Percentiles rank a stretch among this genome's conserved stretches.
Evolutionary conservation across 2,329 filamentous ascomycete species (phyloP).

Genomic region (Aureobasidium lini): DNA sequence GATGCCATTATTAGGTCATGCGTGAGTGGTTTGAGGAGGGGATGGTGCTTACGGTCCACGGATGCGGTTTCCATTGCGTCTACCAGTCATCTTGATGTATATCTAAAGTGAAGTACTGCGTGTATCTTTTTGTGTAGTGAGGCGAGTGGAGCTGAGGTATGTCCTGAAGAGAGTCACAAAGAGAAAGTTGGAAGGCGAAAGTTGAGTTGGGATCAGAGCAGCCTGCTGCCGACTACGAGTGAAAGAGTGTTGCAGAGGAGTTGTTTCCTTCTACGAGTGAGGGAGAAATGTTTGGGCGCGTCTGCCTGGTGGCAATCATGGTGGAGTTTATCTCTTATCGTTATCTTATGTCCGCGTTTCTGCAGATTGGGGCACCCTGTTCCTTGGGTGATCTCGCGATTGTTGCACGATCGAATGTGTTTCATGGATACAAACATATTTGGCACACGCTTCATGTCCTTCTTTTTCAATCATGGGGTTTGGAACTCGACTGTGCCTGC

Average conservation of each 20-base stretch:
- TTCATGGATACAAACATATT: too few relatives aligned
- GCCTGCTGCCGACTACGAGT: not conserved
- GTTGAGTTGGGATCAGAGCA: not conserved
- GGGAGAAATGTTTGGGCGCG: not conserved
- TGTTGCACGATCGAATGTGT: too few relatives aligned
- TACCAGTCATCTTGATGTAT: slow-evolving; percentile 25
- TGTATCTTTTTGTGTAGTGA: not conserved
- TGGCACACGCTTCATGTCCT: too few relatives aligned
- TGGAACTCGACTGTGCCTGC: too few relatives aligned
- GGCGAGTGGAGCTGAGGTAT: not conserved
- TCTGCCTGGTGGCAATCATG: not conserved
- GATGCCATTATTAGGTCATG: not conserved
- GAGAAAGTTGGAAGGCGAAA: not conserved
- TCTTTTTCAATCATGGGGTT: too few relatives aligned
- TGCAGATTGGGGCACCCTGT: not conserved
- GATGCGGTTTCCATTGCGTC: slow-evolving; percentile 39
- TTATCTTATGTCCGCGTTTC: not conserved
- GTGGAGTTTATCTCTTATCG: not conserved
- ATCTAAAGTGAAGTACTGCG: not conserved
- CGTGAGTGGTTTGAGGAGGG: not conserved
- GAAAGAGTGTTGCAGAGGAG: not conserved
- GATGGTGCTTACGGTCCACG: slow-evolving; percentile 44
- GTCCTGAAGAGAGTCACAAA: not conserved
- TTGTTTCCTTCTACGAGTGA: not conserved
- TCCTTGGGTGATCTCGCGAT: too few relatives aligned